Percentiles rank a stretch among this genome's conserved stretches.
These are phyloP conservation scores for Backusella liffmaniae DNA, from an alignment of 192 early-diverging fungal species.

Conservation along the genomic window DNA sequence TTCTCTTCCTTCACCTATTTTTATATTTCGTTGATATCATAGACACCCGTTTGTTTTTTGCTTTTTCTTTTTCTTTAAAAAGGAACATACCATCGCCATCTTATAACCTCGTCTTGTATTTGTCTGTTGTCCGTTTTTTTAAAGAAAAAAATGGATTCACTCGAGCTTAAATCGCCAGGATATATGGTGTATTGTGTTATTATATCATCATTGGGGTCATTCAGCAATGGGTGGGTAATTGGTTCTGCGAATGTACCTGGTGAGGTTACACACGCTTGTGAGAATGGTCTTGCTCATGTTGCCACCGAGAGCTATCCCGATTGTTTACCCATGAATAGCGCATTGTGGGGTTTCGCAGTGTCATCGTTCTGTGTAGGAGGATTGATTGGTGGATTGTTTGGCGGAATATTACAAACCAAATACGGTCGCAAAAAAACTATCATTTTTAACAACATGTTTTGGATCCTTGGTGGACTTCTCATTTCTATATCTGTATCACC, in stretches of 20 bases:
- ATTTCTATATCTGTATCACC: slow-evolving; percentile 60
- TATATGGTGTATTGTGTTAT: slow-evolving; percentile 46
- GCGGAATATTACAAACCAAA: slow-evolving; percentile 40
- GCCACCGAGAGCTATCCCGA: slow-evolving; percentile 17
- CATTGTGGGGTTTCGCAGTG: slow-evolving; percentile 44
- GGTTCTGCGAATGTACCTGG: slow-evolving; percentile 46
- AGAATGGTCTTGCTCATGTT: neutral
- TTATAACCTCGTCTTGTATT: neutral
- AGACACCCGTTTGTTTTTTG: neutral
- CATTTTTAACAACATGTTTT: slow-evolving; percentile 66
- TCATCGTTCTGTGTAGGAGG: slow-evolving; percentile 53
- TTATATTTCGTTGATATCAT: neutral
- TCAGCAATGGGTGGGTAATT: slow-evolving; percentile 44
- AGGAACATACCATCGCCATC: neutral
- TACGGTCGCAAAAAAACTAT: slow-evolving; percentile 58
- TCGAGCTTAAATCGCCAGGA: slow-evolving; percentile 32
- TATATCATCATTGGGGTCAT: slow-evolving; percentile 35
- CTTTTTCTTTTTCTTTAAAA: neutral
- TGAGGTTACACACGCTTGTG: slow-evolving; percentile 28
- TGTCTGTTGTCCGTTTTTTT: neutral
- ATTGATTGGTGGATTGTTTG: slow-evolving; percentile 50
- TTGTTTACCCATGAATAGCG: slow-evolving; percentile 31
- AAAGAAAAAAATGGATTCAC: slow-evolving; percentile 37
- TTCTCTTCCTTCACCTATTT: neutral
- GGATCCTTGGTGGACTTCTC: slow-evolving; percentile 62